A percentile compares a stretch with the other conserved stretches of the same genome.
Evolutionary conservation across 1,284 basidiomycete genomes (phyloP).

Genomic region (Salmacisia buchloeana): DNA sequence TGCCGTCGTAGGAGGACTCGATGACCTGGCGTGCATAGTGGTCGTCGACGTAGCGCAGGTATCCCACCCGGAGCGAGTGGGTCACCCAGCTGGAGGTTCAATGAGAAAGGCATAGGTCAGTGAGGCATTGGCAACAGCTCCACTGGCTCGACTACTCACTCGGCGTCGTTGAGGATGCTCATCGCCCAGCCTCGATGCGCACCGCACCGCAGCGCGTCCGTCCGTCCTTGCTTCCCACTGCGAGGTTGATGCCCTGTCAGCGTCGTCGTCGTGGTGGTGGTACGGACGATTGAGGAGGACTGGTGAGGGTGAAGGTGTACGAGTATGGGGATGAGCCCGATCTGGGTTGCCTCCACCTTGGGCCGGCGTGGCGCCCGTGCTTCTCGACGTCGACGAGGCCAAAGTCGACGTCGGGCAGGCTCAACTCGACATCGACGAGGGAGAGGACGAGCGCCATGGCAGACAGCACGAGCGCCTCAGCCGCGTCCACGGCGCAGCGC

Average conservation of each 20-base stretch:
- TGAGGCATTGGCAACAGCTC: not conserved
- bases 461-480: not conserved
- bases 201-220: too few relatives aligned
- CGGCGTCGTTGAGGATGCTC: constrained; percentile 1
- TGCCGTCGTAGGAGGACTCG: constrained; percentile 23
- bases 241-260: too few relatives aligned
- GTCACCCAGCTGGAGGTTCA: constrained; percentile 29
- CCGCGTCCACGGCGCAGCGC: constrained; percentile 62
- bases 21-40: constrained; percentile 35
- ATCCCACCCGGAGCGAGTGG: constrained; percentile 36
- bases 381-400: not conserved
- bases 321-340: too few relatives aligned
- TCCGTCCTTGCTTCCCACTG: too few relatives aligned
- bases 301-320: too few relatives aligned
- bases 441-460: not conserved
- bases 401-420: not conserved
- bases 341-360: too few relatives aligned
- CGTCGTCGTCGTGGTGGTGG: too few relatives aligned
- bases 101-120: not conserved
- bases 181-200: too few relatives aligned
- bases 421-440: not conserved
- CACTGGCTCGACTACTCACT: not conserved
- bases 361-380: too few relatives aligned
- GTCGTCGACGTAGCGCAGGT: constrained; percentile 39
- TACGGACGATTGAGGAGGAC: too few relatives aligned